phyloP scores from a whole-genome alignment of 176 grass and related monocot genomes.

The Rhipidocladum racemiflorum region DNA sequence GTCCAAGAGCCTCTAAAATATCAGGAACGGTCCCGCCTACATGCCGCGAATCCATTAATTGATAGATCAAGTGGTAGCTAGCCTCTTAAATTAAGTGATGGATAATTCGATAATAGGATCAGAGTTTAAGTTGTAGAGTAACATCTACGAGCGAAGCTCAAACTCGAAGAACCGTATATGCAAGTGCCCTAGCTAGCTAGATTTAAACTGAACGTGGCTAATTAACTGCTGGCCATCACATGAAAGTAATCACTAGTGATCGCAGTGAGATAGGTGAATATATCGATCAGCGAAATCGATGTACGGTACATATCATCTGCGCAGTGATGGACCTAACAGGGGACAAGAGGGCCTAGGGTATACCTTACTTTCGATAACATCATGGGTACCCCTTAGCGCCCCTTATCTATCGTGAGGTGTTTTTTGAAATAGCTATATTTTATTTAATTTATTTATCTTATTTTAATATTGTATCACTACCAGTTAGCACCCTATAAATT shows the following conservation, averaged over 20 bases:
- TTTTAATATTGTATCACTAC: too few species aligned
- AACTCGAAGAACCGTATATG: background rate
- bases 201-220: background rate
- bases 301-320: background rate
- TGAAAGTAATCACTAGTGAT: background rate
- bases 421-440: too few species aligned
- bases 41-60: background rate
- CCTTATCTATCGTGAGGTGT: too few species aligned
- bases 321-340: too few species aligned
- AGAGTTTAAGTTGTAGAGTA: too few species aligned
- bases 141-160: background rate
- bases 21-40: too few species aligned
- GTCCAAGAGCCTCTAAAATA: too few species aligned
- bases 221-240: constrained; percentile 19
- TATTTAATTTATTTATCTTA: too few species aligned
- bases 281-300: background rate
- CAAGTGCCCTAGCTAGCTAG: background rate
- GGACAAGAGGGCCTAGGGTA: too few species aligned
- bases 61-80: background rate
- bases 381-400: too few species aligned
- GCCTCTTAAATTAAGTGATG: background rate
- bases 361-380: too few species aligned
- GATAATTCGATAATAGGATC: background rate
- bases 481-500: too few species aligned
- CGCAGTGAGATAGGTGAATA: background rate